Conservation (phyloP, 225 moss, liverwort and hornwort species). For the Asterella californica region DNA sequence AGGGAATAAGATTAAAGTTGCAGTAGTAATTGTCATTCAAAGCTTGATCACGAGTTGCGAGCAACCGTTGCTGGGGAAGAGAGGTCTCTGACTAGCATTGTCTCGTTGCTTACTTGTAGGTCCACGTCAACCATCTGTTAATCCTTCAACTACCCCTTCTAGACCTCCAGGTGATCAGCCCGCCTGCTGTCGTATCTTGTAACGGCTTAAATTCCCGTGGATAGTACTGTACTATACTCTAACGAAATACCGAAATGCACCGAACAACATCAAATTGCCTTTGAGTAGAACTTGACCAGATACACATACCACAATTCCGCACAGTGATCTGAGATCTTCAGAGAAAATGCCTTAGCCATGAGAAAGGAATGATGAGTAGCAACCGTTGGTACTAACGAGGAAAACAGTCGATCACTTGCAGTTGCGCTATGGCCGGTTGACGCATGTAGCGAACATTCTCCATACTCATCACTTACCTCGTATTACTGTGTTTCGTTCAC, state of each 20-base stretch:
- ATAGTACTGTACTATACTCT: not conserved
- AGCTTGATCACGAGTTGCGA: not conserved
- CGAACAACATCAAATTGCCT: not conserved
- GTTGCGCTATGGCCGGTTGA: too few species aligned
- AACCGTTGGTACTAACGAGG: too few species aligned
- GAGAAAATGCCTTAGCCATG: not conserved
- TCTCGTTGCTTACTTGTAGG: not conserved
- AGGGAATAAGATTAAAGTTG: not conserved
- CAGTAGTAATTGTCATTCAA: not conserved
- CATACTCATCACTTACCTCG: too few species aligned
- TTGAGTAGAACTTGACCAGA: not conserved
- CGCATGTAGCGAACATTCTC: too few species aligned
- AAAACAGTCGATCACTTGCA: too few species aligned
- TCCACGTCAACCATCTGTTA: not conserved
- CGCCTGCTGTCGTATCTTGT: not conserved
- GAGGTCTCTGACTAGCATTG: not conserved
- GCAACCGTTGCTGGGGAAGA: not conserved
- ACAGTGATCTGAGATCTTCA: not conserved
- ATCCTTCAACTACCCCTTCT: not conserved
- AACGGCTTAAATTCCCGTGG: not conserved
- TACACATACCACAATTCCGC: not conserved
- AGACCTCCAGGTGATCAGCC: slow-evolving; percentile 5
- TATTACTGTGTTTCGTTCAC: too few species aligned
- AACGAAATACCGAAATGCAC: not conserved
- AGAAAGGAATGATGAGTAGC: not conserved